Evolutionary conservation across 2,329 filamentous ascomycete species (phyloP).

Genomic region (Fusarium sp.): DNA sequence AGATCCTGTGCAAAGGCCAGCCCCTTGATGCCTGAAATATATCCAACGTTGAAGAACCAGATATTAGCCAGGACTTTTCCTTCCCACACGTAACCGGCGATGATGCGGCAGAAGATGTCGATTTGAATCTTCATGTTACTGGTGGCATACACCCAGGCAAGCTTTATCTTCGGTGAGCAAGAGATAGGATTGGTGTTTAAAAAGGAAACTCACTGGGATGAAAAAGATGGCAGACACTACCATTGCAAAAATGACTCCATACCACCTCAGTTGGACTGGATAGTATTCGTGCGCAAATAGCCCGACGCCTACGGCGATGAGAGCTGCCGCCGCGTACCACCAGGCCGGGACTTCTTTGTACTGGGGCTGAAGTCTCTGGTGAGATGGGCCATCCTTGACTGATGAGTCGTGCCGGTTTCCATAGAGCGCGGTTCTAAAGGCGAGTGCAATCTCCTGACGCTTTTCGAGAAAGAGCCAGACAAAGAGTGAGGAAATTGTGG

Average conservation of each 20-base stretch:
- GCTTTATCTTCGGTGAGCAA: neutral
- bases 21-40: constrained; percentile 57
- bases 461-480: constrained; percentile 50
- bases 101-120: constrained; percentile 58
- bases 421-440: neutral
- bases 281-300: constrained; percentile 49
- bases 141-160: constrained; percentile 50
- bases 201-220: constrained; percentile 40
- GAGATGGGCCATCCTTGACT: neutral
- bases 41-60: constrained; percentile 54
- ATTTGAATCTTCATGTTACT: constrained; percentile 59
- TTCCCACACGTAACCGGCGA: constrained; percentile 60
- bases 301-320: constrained; percentile 42
- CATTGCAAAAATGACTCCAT: constrained; percentile 47
- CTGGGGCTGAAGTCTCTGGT: constrained; percentile 18
- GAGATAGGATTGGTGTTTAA: neutral
- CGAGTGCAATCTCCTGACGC: constrained; percentile 37
- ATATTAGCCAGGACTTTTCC: constrained; percentile 56
- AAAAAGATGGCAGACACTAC: constrained; percentile 46
- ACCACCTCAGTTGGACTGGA: constrained; percentile 48
- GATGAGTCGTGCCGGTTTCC: neutral
- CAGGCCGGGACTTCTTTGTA: constrained; percentile 39
- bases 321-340: constrained; percentile 42
- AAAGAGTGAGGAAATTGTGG: constrained; percentile 57
- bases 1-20: constrained; percentile 58